These are phyloP conservation scores for Phycomyces nitens DNA, from an alignment of 192 early-diverging fungal genomes.

Conservation along the genomic window DNA sequence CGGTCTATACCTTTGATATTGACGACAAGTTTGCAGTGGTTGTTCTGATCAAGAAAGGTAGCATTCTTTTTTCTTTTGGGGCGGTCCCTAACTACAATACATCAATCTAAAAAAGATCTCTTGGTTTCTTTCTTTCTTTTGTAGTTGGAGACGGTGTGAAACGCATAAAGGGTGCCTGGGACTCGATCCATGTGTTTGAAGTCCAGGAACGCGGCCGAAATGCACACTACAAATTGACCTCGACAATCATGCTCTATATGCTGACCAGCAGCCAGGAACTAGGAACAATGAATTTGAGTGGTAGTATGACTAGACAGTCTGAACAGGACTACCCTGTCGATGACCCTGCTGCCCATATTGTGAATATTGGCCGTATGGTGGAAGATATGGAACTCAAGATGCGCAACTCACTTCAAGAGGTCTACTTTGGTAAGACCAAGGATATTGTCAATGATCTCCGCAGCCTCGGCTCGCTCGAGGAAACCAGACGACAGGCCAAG, in stretches of 20 bases:
- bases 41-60: constrained; percentile 95
- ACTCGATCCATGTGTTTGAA: constrained; percentile 97
- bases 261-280: constrained; percentile 63
- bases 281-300: constrained; percentile 81
- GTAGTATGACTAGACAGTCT: constrained; percentile 91
- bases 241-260: constrained; percentile 94
- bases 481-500: constrained; percentile 70
- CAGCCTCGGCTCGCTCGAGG: constrained; percentile 68
- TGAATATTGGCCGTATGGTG: constrained; percentile 93
- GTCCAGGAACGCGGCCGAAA: constrained; percentile 79
- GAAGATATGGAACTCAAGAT: constrained; percentile 99
- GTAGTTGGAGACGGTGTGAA: constrained; percentile 60
- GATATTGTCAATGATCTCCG: constrained; percentile 95
- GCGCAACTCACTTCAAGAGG: constrained; percentile 88
- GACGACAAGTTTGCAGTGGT: constrained; percentile 88
- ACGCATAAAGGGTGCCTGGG: constrained; percentile 90
- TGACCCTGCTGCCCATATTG: constrained; percentile 72
- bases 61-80: not conserved
- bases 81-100: not conserved
- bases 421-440: constrained; percentile 98
- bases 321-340: constrained; percentile 84
- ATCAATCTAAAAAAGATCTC: too few relatives aligned
- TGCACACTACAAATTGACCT: constrained; percentile 95
- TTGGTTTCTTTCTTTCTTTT: too few relatives aligned
- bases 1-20: constrained; percentile 77